A percentile compares a stretch with the other conserved stretches of the same genome.
Conservation (phyloP, 768 basidiomycete species). For the Naganishia antarctica region DNA sequence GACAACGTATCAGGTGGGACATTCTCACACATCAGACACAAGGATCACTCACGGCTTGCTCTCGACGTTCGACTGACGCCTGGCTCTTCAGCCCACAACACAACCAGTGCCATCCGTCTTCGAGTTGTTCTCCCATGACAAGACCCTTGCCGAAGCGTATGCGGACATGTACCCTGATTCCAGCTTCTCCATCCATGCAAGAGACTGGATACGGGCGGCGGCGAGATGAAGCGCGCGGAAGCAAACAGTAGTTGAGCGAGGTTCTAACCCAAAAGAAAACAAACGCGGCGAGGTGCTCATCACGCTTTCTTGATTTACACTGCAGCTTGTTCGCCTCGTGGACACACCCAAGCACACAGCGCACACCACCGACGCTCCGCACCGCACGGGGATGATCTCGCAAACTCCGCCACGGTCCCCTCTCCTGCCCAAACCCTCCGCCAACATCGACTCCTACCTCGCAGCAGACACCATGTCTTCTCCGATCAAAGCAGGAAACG, state of each 20-base stretch:
- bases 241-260: slow-evolving; percentile 8
- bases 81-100: too few species aligned
- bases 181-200: too few species aligned
- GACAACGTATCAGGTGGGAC: too few species aligned
- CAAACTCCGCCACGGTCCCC: slow-evolving; percentile 6
- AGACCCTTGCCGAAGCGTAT: too few species aligned
- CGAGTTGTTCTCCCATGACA: too few species aligned
- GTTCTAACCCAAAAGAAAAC: slow-evolving; percentile 13
- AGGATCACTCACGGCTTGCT: too few species aligned
- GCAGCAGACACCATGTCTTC: background rate
- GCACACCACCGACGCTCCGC: background rate
- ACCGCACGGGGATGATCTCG: slow-evolving; percentile 9
- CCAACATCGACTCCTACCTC: background rate
- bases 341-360: background rate
- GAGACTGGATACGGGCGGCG: background rate
- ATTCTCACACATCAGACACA: too few species aligned
- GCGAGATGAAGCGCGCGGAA: too few species aligned
- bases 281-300: background rate
- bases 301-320: background rate
- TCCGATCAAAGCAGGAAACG: slow-evolving; percentile 8
- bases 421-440: slow-evolving; percentile 7
- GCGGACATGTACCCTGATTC: too few species aligned
- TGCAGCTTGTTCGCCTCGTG: background rate
- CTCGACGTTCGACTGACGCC: too few species aligned
- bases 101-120: too few species aligned